These are phyloP conservation scores for Lagenidium sp. DNA, from an alignment of 352 stramenopile species.

Conservation along the genomic window DNA sequence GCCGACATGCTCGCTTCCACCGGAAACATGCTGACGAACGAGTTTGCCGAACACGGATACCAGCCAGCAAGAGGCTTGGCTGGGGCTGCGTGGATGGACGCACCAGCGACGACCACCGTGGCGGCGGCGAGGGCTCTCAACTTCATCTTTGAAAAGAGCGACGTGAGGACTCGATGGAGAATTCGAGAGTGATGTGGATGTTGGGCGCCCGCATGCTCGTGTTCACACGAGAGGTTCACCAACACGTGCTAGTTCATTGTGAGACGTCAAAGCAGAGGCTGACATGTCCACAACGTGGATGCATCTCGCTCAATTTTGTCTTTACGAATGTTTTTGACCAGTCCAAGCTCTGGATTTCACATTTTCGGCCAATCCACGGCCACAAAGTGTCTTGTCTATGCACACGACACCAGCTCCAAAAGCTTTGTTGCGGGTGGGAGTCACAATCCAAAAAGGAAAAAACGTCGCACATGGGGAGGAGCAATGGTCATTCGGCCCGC, in stretches of 20 bases:
- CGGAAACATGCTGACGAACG: neutral
- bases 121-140: neutral
- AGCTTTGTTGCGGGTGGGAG: too few species aligned
- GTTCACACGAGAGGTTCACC: neutral
- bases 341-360: too few species aligned
- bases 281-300: too few species aligned
- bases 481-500: too few species aligned
- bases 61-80: neutral
- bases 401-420: too few species aligned
- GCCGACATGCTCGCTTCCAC: neutral
- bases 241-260: neutral
- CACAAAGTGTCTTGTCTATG: too few species aligned
- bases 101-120: neutral
- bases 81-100: neutral
- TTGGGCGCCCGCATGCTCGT: neutral
- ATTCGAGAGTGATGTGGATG: neutral
- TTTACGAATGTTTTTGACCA: too few species aligned
- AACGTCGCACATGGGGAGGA: too few species aligned
- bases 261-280: too few species aligned
- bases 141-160: neutral
- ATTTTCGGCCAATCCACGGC: too few species aligned
- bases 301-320: too few species aligned
- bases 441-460: too few species aligned
- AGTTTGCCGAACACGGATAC: slow-evolving; percentile 1
- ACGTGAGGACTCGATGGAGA: neutral